Evolutionary conservation across 2,329 filamentous ascomycete genomes (phyloP).

Genomic region (Fusarium sp.): DNA sequence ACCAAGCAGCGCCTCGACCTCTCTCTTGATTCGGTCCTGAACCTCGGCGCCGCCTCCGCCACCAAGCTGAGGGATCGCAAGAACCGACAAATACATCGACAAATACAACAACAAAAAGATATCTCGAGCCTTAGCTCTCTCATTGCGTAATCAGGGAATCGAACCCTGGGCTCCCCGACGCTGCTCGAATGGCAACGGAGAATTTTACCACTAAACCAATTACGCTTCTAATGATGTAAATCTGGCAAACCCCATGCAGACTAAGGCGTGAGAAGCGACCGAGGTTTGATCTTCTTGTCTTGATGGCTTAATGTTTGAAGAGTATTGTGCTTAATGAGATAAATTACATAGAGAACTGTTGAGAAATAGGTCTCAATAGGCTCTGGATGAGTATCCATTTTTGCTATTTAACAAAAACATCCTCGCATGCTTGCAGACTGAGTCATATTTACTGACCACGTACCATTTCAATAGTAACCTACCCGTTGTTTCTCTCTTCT

Average conservation of each 20-base stretch:
- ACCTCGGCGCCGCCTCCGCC: too few relatives aligned
- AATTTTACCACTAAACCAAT: slow-evolving; percentile 4
- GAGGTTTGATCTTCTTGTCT: not conserved
- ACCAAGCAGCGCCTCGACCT: not conserved
- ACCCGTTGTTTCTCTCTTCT: not conserved
- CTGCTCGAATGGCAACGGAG: not conserved
- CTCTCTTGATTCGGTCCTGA: fast-evolving
- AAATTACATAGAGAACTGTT: not conserved
- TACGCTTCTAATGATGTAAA: not conserved
- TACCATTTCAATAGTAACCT: not conserved
- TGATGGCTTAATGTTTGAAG: not conserved
- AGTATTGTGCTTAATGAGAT: not conserved
- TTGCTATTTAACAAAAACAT: not conserved
- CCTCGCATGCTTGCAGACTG: too few relatives aligned
- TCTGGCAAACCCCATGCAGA: fast-evolving
- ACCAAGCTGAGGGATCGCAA: fast-evolving
- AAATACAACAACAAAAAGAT: not conserved
- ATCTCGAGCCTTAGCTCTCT: not conserved
- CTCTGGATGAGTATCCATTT: not conserved
- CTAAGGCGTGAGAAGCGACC: fast-evolving
- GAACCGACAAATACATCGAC: fast-evolving
- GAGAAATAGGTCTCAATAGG: fast-evolving
- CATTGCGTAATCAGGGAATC: not conserved
- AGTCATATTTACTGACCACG: fast-evolving
- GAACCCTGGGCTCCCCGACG: slow-evolving; percentile 1